Percentiles rank a stretch among this genome's conserved stretches.
These are phyloP conservation scores for Didymella exigua DNA, from an alignment of 2,329 filamentous ascomycete species.

Conservation along the genomic window DNA sequence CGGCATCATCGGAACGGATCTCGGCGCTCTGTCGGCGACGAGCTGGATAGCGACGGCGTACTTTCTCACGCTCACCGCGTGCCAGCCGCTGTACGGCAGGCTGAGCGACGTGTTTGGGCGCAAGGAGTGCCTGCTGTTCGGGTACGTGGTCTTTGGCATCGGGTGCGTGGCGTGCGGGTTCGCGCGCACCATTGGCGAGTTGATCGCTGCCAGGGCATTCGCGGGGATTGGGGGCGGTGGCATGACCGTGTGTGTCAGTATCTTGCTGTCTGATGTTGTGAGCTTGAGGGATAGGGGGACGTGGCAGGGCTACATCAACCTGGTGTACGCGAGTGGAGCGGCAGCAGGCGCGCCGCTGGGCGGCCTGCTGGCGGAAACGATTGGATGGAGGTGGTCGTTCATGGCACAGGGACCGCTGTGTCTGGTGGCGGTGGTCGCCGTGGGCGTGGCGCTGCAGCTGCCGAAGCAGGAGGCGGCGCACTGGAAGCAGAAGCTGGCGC, in stretches of 20 bases:
- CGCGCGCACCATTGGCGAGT: constrained; percentile 66
- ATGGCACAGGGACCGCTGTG: constrained; percentile 73
- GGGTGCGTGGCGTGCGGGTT: constrained; percentile 69
- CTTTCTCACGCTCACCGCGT: constrained; percentile 75
- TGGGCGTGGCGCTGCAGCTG: constrained; percentile 66
- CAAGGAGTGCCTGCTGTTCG: constrained; percentile 68
- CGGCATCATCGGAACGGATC: constrained; percentile 75
- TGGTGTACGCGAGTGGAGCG: constrained; percentile 72
- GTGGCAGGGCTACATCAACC: constrained; percentile 77
- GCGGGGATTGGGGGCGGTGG: constrained; percentile 72
- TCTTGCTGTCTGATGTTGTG: constrained; percentile 74
- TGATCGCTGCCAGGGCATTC: constrained; percentile 69
- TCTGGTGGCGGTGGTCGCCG: constrained; percentile 66
- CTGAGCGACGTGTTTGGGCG: constrained; percentile 74
- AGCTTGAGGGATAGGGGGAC: constrained; percentile 71
- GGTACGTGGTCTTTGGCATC: constrained; percentile 67
- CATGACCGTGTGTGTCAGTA: constrained; percentile 71
- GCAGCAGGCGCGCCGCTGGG: constrained; percentile 72
- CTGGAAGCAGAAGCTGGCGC: constrained; percentile 69
- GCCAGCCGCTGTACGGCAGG: constrained; percentile 76
- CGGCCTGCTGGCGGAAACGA: constrained; percentile 71
- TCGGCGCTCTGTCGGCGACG: constrained; percentile 74
- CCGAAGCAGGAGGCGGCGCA: constrained; percentile 63
- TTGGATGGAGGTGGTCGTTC: constrained; percentile 82
- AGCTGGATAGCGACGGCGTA: constrained; percentile 75